phyloP scores from a whole-genome alignment of 2,329 filamentous ascomycete genomes.

The Apiospora sp. region DNA sequence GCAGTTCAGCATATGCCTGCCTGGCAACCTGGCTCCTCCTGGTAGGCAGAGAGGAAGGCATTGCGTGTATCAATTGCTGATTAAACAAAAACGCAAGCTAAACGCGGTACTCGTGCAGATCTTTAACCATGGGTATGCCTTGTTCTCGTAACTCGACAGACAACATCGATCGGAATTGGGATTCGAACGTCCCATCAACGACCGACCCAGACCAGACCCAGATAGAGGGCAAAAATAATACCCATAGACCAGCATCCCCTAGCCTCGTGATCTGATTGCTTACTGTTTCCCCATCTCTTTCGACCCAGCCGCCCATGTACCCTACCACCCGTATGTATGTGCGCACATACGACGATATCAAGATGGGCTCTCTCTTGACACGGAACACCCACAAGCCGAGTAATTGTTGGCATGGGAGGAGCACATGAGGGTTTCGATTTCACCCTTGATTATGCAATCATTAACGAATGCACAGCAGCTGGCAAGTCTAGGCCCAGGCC shows the following conservation, averaged over 20 bases:
- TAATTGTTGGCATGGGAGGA: conserved; percentile 22
- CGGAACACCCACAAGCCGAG: conserved; percentile 30
- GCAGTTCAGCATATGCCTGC: not conserved
- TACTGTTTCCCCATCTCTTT: conserved; percentile 22
- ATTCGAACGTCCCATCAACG: conserved; percentile 14
- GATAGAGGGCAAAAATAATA: not conserved
- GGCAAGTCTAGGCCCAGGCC: conserved; percentile 9
- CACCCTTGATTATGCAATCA: conserved; percentile 25
- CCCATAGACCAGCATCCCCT: conserved; percentile 7
- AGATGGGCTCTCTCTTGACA: conserved; percentile 17
- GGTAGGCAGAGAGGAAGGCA: not conserved
- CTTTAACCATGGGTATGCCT: conserved; percentile 12
- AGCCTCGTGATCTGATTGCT: conserved; percentile 20
- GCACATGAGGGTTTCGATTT: conserved; percentile 20
- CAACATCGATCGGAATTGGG: conserved; percentile 18
- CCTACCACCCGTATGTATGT: conserved; percentile 9
- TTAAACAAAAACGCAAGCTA: conserved; percentile 14
- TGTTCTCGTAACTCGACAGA: conserved; percentile 3
- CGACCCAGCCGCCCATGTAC: conserved; percentile 16
- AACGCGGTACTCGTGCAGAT: conserved; percentile 22
- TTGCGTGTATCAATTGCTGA: conserved; percentile 1
- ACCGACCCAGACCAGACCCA: conserved; percentile 4
- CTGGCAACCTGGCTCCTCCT: not conserved
- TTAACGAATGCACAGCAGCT: conserved; percentile 14
- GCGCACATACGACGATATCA: conserved; percentile 22